A percentile compares a stretch with the other conserved stretches of the same genome.
These are phyloP conservation scores for Paralagenidium karlingii DNA, from an alignment of 352 stramenopile species.

Conservation along the genomic window DNA sequence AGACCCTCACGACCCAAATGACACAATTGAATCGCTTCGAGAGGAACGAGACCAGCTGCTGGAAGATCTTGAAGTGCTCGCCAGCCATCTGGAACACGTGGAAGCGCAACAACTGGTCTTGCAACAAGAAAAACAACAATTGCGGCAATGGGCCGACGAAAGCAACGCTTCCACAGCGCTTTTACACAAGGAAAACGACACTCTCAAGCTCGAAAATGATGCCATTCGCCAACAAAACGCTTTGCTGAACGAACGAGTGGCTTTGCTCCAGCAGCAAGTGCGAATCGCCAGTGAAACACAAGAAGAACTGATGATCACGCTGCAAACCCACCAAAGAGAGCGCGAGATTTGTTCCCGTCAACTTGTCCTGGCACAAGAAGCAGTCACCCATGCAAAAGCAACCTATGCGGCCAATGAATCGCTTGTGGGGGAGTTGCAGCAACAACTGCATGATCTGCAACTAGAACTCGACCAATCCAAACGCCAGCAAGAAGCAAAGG, in stretches of 20 bases:
- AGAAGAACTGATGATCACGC: conserved; percentile 29
- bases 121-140: conserved; percentile 14
- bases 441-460: conserved; percentile 27
- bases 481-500: too few species aligned
- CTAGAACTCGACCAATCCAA: conserved; percentile 22
- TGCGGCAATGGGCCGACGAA: conserved; percentile 7
- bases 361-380: too few species aligned
- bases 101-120: conserved; percentile 7
- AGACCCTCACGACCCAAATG: too few species aligned
- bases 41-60: too few species aligned
- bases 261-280: conserved; percentile 8
- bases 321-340: conserved; percentile 29
- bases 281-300: conserved; percentile 17
- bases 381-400: conserved; percentile 15
- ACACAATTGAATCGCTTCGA: too few species aligned
- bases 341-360: too few species aligned
- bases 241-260: conserved; percentile 19
- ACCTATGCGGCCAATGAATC: conserved; percentile 40
- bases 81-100: conserved; percentile 27
- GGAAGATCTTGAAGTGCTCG: conserved; percentile 41
- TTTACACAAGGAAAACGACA: too few species aligned
- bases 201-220: conserved; percentile 27
- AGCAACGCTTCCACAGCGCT: conserved; percentile 1
- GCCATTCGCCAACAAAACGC: too few species aligned
- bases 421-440: conserved; percentile 20